Base-by-base conservation (phyloP, 495 filamentous ascomycete species). In the Annulohypoxylon moriforme region DNA sequence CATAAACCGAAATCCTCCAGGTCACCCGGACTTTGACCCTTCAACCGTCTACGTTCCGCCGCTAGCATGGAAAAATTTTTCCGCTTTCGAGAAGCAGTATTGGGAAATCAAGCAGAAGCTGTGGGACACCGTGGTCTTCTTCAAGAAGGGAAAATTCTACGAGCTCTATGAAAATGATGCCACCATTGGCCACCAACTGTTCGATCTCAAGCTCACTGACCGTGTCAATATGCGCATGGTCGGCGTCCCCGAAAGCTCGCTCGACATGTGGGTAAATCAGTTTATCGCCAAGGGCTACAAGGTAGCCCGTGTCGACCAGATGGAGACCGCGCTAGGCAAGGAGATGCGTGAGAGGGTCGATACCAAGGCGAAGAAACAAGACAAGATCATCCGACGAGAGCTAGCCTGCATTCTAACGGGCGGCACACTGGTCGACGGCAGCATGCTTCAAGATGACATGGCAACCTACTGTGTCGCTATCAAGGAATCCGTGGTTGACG, bases 121-220 rank as follows among this genome's bases (percentile, higher is more conserved):
- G 71, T 97, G 92, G 92, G 93, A 97, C 67, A 98, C 94, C 0
- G 91, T 99, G 20, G 96, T 99, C 13, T 99, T 99, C 82, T 99
- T 99, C 86, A 98, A 97, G 81, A 99, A 99, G 82, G 96, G 96
- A 66, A 99, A 99, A 77, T 99, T 99, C 81, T 99, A 97, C 78
- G 96, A 99, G 77, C 86, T 99, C 0, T 99, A 98, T 77, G 96
- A 99, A 77, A 96, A 97, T 68, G 96, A 99, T 83, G 96, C 96
- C 13, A 98, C 95, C 0, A 93, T 99, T 61, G 96, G 96, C 11
- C 93, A 98, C 77, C 96, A 98, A 79, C 84, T 97, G 24, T 99
- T 99, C 76, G 96, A 99, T 78, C 85, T 99, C 33, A 99, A 99
- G 81, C 91, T 98, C 67, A 99, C 96, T 0, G 96, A 98, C 72